Conservation (phyloP, 352 stramenopile genomes). For the Phytophthora foliorum region DNA sequence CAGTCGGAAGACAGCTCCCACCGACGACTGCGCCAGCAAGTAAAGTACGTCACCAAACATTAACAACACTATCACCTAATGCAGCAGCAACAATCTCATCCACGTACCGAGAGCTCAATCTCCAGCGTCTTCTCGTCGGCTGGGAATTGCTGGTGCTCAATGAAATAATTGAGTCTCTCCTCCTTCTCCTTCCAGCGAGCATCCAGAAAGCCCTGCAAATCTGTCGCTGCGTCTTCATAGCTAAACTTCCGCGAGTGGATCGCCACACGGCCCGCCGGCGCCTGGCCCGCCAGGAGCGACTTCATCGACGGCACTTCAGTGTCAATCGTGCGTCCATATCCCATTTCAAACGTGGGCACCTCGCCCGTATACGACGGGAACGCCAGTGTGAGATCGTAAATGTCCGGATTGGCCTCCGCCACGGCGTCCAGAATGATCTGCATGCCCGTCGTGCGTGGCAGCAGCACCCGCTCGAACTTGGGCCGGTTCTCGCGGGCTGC, state of each 20-base stretch:
- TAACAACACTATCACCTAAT: not conserved
- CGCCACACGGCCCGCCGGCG: slow-evolving; percentile 48
- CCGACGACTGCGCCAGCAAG: slow-evolving; percentile 55
- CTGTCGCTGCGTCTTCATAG: slow-evolving; percentile 61
- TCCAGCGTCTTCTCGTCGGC: slow-evolving; percentile 38
- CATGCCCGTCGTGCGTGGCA: slow-evolving; percentile 94
- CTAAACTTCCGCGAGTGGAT: slow-evolving; percentile 73
- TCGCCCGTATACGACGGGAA: slow-evolving; percentile 88
- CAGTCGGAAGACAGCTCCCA: slow-evolving; percentile 72
- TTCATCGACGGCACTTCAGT: slow-evolving; percentile 88
- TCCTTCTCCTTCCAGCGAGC: slow-evolving; percentile 83
- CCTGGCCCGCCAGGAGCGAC: slow-evolving; percentile 68
- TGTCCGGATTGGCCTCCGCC: slow-evolving; percentile 85
- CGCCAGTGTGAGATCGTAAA: slow-evolving; percentile 95
- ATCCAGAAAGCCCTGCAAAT: slow-evolving; percentile 78
- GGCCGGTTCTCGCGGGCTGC: slow-evolving; percentile 72
- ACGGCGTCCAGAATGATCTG: slow-evolving; percentile 93
- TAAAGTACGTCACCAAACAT: slow-evolving; percentile 7
- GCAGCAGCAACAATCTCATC: not conserved
- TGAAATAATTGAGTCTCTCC: slow-evolving; percentile 77
- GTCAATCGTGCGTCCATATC: slow-evolving; percentile 86
- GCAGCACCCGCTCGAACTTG: slow-evolving; percentile 91
- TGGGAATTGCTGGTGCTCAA: slow-evolving; percentile 72
- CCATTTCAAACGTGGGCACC: slow-evolving; percentile 91
- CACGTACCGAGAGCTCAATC: slow-evolving; percentile 53